Conservation (phyloP, 108 stramenopile species). For the Pseudonitzschia multistriata region DNA sequence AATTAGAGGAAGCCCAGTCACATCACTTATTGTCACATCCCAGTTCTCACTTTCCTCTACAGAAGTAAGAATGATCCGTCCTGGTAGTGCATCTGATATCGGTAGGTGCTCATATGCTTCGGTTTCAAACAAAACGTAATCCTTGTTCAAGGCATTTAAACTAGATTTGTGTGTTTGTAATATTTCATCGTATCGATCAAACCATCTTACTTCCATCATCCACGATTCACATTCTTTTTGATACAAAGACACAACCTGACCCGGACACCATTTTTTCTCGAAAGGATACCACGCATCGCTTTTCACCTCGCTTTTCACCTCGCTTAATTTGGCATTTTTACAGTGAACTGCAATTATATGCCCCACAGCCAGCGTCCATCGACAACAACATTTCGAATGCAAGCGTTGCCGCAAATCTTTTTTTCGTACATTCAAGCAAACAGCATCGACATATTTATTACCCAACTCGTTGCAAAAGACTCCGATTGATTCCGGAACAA, state of each 20-base stretch:
- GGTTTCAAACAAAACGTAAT: conserved; percentile 33
- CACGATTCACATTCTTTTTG: conserved; percentile 13
- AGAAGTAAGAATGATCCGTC: conserved; percentile 28
- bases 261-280: conserved; percentile 49
- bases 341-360: conserved; percentile 21
- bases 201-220: conserved; percentile 58
- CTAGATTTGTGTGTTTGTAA: conserved; percentile 11
- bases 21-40: conserved; percentile 6
- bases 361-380: conserved; percentile 34
- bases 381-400: neutral
- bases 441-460: conserved; percentile 21
- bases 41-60: neutral
- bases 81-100: conserved; percentile 15
- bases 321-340: neutral
- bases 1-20: conserved; percentile 26
- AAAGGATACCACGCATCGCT: conserved; percentile 33
- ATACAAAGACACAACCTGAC: conserved; percentile 60
- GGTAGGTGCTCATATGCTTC: conserved; percentile 24
- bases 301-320: neutral
- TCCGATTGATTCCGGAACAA: neutral
- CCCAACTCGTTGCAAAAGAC: conserved; percentile 16
- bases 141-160: conserved; percentile 14
- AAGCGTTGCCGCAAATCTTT: conserved; percentile 5
- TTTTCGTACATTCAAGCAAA: conserved; percentile 18
- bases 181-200: conserved; percentile 46